Evolutionary conservation across 768 basidiomycete genomes (phyloP).

Genomic region (Trametes cingulata): DNA sequence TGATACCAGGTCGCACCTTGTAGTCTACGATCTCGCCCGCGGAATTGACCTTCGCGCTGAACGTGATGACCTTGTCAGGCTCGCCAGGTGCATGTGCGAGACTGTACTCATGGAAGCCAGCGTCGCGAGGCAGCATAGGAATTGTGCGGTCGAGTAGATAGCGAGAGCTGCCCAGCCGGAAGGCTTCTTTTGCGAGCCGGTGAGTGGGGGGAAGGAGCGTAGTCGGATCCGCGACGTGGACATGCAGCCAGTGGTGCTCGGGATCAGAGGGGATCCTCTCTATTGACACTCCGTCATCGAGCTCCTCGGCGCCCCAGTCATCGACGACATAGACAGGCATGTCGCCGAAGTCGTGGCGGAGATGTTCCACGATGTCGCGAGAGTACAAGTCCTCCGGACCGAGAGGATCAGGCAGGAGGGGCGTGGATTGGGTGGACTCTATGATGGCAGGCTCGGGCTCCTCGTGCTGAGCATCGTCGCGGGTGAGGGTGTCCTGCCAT

Average conservation of each 20-base stretch:
- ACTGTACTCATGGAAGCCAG: constrained; percentile 54
- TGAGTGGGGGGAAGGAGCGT: constrained; percentile 73
- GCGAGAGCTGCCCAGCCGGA: constrained; percentile 38
- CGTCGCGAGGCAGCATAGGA: constrained; percentile 70
- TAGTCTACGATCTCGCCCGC: constrained; percentile 69
- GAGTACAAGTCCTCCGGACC: constrained; percentile 67
- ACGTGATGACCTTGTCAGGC: constrained; percentile 67
- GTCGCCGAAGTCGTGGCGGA: constrained; percentile 86
- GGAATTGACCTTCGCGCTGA: constrained; percentile 70
- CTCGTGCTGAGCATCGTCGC: background rate
- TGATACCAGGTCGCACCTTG: constrained; percentile 67
- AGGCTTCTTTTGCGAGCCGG: constrained; percentile 58
- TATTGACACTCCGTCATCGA: constrained; percentile 92
- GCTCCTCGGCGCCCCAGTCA: constrained; percentile 72
- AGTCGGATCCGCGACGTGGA: constrained; percentile 94
- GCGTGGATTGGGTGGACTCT: background rate
- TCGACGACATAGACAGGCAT: constrained; percentile 87
- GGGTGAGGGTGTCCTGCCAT: constrained; percentile 65
- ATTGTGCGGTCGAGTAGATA: constrained; percentile 68
- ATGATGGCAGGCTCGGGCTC: background rate
- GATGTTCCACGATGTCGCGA: constrained; percentile 61
- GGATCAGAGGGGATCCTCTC: constrained; percentile 65
- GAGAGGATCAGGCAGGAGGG: constrained; percentile 33
- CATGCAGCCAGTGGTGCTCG: constrained; percentile 75
- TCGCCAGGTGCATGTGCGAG: constrained; percentile 42